These are phyloP conservation scores for Yamadazyma laniorum DNA, from an alignment of 805 yeast genomes.

Conservation along the genomic window DNA sequence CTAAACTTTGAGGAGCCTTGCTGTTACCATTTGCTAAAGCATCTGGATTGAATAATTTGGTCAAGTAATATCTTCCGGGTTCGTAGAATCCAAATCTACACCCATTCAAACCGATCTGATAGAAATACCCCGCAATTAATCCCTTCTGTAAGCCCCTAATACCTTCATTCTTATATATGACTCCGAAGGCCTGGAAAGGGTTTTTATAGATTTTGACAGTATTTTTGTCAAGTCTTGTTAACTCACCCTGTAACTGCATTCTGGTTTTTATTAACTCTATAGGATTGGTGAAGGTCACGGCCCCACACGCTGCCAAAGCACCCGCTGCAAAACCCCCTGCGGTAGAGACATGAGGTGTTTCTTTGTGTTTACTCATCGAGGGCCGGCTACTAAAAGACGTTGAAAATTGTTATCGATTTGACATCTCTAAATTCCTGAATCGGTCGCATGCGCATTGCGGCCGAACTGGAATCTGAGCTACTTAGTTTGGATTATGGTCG, in stretches of 20 bases:
- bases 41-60: slow-evolving; percentile 51
- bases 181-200: slow-evolving; percentile 77
- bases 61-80: slow-evolving; percentile 66
- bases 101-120: slow-evolving; percentile 90
- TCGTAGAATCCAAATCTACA: slow-evolving; percentile 94
- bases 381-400: background rate
- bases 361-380: slow-evolving; percentile 9
- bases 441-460: background rate
- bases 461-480: no score
- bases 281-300: slow-evolving; percentile 96
- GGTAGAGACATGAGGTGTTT: slow-evolving; percentile 48
- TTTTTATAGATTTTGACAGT: slow-evolving; percentile 65
- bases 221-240: slow-evolving; percentile 50
- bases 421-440: background rate
- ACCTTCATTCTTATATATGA: slow-evolving; percentile 80
- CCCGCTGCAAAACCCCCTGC: slow-evolving; percentile 86
- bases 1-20: slow-evolving; percentile 34
- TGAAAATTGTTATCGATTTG: no score
- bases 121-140: slow-evolving; percentile 79
- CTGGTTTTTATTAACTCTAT: slow-evolving; percentile 92
- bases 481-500: no score
- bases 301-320: slow-evolving; percentile 94
- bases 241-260: slow-evolving; percentile 96
- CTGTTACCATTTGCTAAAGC: slow-evolving; percentile 36
- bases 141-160: slow-evolving; percentile 88